Base-by-base conservation (phyloP, 441 rosid genomes). In the Bruguiera hainesii region DNA sequence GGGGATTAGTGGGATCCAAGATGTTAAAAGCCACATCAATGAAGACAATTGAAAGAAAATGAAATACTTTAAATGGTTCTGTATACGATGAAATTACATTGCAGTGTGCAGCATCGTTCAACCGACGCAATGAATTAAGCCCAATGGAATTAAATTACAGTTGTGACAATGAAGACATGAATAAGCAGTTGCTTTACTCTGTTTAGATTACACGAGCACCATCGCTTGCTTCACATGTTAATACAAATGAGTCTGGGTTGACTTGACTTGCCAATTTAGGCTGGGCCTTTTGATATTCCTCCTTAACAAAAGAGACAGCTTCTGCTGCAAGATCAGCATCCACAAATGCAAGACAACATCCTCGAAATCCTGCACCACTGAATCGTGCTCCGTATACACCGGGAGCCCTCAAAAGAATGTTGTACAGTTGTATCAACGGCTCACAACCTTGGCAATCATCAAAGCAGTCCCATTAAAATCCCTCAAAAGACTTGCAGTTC, bases 291-390 rank as follows among this genome's bases (percentile, higher is more conserved):
- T 49, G 59, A 71, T 94, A 89, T 73, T 89, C 96, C 25, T 73
- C 74, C 79, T 71, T 78, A 35, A 89, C 87, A 65, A 82, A 89
- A 49, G 81, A 55, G 55, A 86, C 93, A 31, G 96, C 98, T 74
- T 74, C 87, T 64, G 64, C 79, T 2, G 98, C 96, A 30, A 53
- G 67, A 48, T 76, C 79, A 15, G 85, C 78, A 42, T 82, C 91
- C 20, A 89, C 97, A 52, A 91, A 76, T 60, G 92, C 97, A 4
- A 94, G 65, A 73, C 98, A 94, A 71, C 98, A 94, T 63, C 97
- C 98, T 78, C 97, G 78, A 62, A 94, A 91, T 56, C 97, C 97
- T 9, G 97, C 98, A 30, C 98, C 98, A 61, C 98, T 91, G 79
- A 91, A 91, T 46, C 99, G 87, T 1, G 96, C 88, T 37, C 98